phyloP scores from a whole-genome alignment of 2,329 filamentous ascomycete genomes.

The Penicillium rolfsii region DNA sequence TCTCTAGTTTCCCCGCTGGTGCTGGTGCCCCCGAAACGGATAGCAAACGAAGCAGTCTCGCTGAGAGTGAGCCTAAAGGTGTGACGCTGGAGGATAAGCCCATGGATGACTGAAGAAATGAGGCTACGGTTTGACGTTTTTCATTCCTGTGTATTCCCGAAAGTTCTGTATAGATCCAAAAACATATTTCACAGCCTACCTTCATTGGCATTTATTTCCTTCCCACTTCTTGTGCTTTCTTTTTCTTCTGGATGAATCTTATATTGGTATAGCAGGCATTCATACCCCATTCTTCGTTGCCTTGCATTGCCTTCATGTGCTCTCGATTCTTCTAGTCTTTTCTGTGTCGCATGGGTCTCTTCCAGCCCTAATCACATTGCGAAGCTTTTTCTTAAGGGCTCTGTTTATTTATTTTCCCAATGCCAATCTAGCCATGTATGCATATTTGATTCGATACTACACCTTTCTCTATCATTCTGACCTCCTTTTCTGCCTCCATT shows the following conservation, averaged over 20 bases:
- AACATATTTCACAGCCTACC: not conserved
- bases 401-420: not conserved
- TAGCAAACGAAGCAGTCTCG: constrained; percentile 42
- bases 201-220: not conserved
- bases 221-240: not conserved
- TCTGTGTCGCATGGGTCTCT: not conserved
- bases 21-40: constrained; percentile 32
- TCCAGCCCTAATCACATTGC: constrained; percentile 8
- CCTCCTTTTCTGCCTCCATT: not conserved
- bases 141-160: not conserved
- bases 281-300: constrained; percentile 12
- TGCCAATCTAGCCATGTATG: constrained; percentile 19
- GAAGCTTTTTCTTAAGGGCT: constrained; percentile 10
- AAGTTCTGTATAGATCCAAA: constrained; percentile 14
- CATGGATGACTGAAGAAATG: constrained; percentile 67
- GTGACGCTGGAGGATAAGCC: constrained; percentile 74
- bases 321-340: not conserved
- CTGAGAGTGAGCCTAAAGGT: constrained; percentile 49
- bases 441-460: constrained; percentile 14
- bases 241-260: constrained; percentile 9
- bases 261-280: not conserved
- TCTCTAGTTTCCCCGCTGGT: constrained; percentile 37
- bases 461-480: too few relatives aligned
- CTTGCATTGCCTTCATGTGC: constrained; percentile 11
- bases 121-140: not conserved